Percentiles rank a stretch among this genome's conserved stretches.
phyloP scores from a whole-genome alignment of 495 filamentous ascomycete genomes.

The Aspergillus olivimuriae region DNA sequence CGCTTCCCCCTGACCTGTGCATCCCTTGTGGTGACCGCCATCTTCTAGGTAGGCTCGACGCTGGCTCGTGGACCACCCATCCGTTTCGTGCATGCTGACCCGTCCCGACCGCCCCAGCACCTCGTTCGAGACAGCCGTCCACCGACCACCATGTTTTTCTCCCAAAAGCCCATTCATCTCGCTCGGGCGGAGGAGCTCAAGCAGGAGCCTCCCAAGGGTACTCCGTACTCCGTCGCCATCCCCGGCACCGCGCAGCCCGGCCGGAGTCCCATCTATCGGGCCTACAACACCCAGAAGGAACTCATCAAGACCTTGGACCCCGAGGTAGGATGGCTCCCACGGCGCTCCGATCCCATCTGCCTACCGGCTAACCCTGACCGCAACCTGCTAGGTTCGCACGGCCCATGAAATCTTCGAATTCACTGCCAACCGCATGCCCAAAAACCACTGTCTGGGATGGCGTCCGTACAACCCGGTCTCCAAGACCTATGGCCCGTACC shows the following conservation, averaged over 20 bases:
- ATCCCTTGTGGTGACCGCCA: too few species aligned
- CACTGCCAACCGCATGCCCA: constrained; percentile 54
- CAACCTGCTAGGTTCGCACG: constrained; percentile 61
- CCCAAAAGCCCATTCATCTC: constrained; percentile 31
- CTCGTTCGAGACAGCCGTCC: neutral
- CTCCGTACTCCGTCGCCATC: constrained; percentile 54
- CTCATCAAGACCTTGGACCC: constrained; percentile 72
- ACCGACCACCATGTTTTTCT: constrained; percentile 34
- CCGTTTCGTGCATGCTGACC: too few species aligned
- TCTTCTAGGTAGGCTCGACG: too few species aligned
- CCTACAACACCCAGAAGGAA: constrained; percentile 68
- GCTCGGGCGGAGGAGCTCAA: constrained; percentile 36
- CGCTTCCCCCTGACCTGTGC: too few species aligned
- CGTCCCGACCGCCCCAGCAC: neutral
- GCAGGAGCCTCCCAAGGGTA: constrained; percentile 37
- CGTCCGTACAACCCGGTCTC: constrained; percentile 71
- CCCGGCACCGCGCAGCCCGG: constrained; percentile 68
- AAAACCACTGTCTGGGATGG: constrained; percentile 65
- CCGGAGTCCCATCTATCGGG: constrained; percentile 71
- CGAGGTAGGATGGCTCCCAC: too few species aligned
- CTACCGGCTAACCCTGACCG: too few species aligned
- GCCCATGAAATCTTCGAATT: constrained; percentile 78
- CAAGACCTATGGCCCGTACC: constrained; percentile 70
- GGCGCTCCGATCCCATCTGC: too few species aligned
- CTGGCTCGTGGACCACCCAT: too few species aligned